Evolutionary conservation across 805 yeast species (phyloP).

Genomic region (Cyberlindnera sargentensis): DNA sequence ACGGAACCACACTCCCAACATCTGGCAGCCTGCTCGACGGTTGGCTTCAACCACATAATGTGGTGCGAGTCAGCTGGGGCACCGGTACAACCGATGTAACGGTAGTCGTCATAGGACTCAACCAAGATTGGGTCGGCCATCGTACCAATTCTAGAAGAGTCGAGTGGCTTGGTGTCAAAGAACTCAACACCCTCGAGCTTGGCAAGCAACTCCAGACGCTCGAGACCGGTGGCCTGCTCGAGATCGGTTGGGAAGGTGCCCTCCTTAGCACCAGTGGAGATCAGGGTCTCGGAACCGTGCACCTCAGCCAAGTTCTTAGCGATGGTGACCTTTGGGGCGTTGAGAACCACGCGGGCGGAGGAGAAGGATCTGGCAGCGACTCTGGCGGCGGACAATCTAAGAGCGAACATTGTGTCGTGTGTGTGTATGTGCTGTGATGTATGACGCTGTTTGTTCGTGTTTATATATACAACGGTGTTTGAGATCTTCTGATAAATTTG

Average conservation of each 20-base stretch:
- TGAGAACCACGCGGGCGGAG: conserved; percentile 24
- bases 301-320: conserved; percentile 72
- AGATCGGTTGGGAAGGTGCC: conserved; percentile 88
- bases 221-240: conserved; percentile 98
- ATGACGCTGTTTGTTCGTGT: neutral
- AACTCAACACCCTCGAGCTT: conserved; percentile 93
- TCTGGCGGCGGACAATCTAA: conserved; percentile 28
- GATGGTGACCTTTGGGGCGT: conserved; percentile 15
- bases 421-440: neutral
- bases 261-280: conserved; percentile 85
- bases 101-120: conserved; percentile 85
- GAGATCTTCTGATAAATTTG: too few species aligned
- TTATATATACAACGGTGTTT: conserved; percentile 19
- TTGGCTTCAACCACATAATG: conserved; percentile 88
- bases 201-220: conserved; percentile 91
- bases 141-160: conserved; percentile 85
- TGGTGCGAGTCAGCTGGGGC: conserved; percentile 89
- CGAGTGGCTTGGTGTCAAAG: conserved; percentile 83
- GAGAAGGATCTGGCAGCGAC: conserved; percentile 26
- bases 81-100: conserved; percentile 97
- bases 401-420: conserved; percentile 26
- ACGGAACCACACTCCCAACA: conserved; percentile 99
- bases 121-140: conserved; percentile 81
- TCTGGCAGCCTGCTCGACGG: conserved; percentile 76
- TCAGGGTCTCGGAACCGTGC: conserved; percentile 64